phyloP scores from a whole-genome alignment of 169 alveolate species.

The Plasmodium berghei region DNA sequence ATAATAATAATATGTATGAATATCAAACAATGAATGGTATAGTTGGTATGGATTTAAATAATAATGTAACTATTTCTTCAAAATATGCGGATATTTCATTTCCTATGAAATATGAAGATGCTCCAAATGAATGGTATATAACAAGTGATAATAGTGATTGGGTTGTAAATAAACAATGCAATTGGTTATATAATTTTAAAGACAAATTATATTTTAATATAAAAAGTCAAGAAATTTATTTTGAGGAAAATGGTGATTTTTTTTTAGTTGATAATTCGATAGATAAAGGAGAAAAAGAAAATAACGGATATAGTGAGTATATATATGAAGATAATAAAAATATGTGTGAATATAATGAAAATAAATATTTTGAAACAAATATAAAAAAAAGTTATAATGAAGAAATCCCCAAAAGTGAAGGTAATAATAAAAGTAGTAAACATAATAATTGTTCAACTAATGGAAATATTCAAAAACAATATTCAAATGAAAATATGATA shows the following conservation, averaged over 20 bases:
- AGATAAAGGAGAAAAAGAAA: constrained; percentile 6
- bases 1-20: too few species aligned
- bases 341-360: too few species aligned
- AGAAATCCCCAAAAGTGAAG: not conserved
- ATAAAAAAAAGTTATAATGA: not conserved
- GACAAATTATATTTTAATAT: constrained; percentile 82
- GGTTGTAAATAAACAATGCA: constrained; percentile 78
- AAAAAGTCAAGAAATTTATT: constrained; percentile 57
- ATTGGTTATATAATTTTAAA: constrained; percentile 82
- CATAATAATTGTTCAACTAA: not conserved
- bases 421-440: not conserved
- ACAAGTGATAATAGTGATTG: constrained; percentile 78
- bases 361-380: too few species aligned
- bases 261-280: constrained; percentile 14
- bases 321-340: not conserved
- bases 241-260: constrained; percentile 15
- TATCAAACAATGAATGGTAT: too few species aligned
- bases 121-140: constrained; percentile 39
- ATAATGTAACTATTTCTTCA: too few species aligned
- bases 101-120: constrained; percentile 35
- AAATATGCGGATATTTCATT: too few species aligned
- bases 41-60: too few species aligned
- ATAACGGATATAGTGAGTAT: not conserved
- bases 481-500: too few species aligned
- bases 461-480: not conserved